A percentile compares a stretch with the other conserved stretches of the same genome.
These are phyloP conservation scores for Eucalyptus fibrosa DNA, from an alignment of 345 rosid genomes.

Conservation along the genomic window DNA sequence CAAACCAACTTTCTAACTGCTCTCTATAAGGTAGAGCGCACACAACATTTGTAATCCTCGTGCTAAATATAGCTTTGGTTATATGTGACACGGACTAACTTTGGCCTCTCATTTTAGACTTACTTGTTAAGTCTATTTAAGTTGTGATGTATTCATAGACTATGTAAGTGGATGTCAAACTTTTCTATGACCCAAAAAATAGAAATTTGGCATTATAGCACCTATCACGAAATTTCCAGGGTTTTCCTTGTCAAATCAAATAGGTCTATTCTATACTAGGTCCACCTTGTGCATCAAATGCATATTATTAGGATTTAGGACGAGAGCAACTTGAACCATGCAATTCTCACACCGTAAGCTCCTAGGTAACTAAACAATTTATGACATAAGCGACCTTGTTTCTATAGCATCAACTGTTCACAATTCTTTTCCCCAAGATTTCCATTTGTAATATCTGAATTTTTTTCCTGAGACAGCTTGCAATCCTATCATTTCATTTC, in stretches of 20 bases:
- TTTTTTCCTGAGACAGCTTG: neutral
- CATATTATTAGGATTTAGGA: no score
- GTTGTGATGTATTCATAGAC: neutral
- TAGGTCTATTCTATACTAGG: no score
- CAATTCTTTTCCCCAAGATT: no score
- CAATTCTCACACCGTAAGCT: no score
- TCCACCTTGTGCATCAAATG: no score
- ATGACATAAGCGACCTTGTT: neutral
- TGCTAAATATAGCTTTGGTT: neutral
- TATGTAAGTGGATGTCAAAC: neutral
- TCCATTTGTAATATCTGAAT: no score
- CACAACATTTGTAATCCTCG: no score
- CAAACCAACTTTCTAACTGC: neutral
- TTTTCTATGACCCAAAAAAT: no score
- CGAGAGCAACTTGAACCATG: no score
- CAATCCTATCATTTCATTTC: neutral
- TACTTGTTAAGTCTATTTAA: neutral
- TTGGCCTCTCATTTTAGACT: neutral
- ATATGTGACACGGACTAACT: neutral
- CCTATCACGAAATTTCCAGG: neutral
- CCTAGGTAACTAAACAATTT: neutral
- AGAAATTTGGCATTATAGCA: neutral
- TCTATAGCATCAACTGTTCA: no score
- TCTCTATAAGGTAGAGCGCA: neutral
- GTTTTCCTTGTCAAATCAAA: neutral